These are phyloP conservation scores for Solanum hybrid DNA, from an alignment of 305 asterid species.

Conservation along the genomic window DNA sequence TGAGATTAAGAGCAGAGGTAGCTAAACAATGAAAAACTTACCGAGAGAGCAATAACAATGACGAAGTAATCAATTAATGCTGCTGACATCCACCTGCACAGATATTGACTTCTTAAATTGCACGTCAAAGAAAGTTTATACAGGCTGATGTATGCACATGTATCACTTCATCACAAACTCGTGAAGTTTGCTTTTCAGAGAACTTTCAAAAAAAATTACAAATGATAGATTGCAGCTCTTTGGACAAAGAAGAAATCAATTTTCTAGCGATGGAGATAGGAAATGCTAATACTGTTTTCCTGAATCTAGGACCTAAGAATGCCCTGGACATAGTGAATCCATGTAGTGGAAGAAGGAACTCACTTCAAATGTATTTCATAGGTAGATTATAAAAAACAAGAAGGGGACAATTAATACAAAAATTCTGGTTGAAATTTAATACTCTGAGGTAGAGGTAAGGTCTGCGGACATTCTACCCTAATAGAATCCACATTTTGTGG, in stretches of 20 bases:
- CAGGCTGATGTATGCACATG: neutral
- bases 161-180: neutral
- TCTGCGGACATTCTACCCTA: too few relatives aligned
- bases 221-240: neutral
- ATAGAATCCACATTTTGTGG: too few relatives aligned
- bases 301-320: neutral
- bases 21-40: conserved; percentile 20
- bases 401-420: neutral
- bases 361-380: neutral
- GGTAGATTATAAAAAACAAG: neutral
- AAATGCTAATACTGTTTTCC: neutral
- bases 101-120: conserved; percentile 3
- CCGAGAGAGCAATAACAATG: conserved; percentile 53
- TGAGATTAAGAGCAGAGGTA: neutral
- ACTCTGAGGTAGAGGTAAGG: neutral
- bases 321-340: neutral
- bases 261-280: neutral
- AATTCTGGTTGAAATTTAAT: neutral
- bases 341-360: neutral
- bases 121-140: neutral
- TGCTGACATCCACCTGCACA: conserved; percentile 70
- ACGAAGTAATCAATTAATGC: conserved; percentile 65
- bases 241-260: neutral
- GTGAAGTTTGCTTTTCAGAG: neutral
- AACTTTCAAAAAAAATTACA: neutral